Evolutionary conservation across 2,329 filamentous ascomycete genomes (phyloP).

Genomic region (Venturia nashicola): DNA sequence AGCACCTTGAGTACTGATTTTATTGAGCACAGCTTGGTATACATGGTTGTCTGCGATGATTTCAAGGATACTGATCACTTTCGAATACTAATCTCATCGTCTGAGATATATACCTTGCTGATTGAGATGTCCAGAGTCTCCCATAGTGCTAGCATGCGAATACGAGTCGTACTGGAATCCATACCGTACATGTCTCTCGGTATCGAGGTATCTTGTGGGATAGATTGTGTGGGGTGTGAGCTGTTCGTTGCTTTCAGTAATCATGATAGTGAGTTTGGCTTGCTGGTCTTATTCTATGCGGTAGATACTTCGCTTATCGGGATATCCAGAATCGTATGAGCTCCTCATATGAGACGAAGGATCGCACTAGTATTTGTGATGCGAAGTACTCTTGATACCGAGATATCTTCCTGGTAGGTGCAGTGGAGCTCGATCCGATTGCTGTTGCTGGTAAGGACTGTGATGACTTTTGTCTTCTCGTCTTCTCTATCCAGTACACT

Average conservation of each 20-base stretch:
- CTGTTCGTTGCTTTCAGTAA: background rate
- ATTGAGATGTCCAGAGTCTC: background rate
- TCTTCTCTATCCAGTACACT: too few species aligned
- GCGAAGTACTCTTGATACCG: too few species aligned
- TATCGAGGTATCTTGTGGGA: background rate
- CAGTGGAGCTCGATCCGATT: too few species aligned
- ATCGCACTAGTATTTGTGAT: too few species aligned
- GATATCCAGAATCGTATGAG: too few species aligned
- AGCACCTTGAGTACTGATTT: background rate
- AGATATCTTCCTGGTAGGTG: too few species aligned
- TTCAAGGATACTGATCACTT: background rate
- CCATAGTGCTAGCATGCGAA: background rate
- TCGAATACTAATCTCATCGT: background rate
- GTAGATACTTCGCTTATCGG: too few species aligned
- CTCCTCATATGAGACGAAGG: too few species aligned
- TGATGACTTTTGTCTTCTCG: too few species aligned
- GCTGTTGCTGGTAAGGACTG: too few species aligned
- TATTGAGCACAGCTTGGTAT: background rate
- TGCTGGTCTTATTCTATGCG: too few species aligned
- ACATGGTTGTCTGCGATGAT: background rate
- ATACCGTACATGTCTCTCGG: background rate
- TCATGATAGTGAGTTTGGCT: background rate
- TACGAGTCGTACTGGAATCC: background rate
- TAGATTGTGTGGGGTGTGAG: background rate
- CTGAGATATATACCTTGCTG: background rate